Percentiles rank a stretch among this genome's conserved stretches.
Conservation (phyloP, 345 rosid genomes). For the Salix koriyanagi region DNA sequence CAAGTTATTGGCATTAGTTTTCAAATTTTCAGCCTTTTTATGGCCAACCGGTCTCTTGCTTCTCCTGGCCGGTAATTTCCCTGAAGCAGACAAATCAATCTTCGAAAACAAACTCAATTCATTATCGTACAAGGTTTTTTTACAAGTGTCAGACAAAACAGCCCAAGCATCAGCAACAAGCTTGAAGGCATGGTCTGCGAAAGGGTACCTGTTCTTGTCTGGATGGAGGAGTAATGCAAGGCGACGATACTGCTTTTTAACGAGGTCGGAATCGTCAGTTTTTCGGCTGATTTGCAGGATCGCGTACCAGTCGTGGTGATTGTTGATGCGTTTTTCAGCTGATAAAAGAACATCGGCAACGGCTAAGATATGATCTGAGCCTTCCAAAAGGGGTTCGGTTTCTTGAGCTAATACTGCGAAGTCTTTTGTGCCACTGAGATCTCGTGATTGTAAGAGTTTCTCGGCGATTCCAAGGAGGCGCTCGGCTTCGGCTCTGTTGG, state of each 20-base stretch:
- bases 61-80: conserved; percentile 46
- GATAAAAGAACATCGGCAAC: conserved; percentile 69
- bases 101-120: conserved; percentile 49
- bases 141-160: conserved; percentile 52
- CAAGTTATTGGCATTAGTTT: neutral
- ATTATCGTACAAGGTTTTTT: conserved; percentile 56
- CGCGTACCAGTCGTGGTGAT: conserved; percentile 73
- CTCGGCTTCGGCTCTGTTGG: conserved; percentile 59
- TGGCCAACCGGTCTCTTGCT: conserved; percentile 10
- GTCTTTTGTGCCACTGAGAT: conserved; percentile 64
- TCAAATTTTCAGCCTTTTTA: neutral
- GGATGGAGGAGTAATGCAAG: conserved; percentile 87
- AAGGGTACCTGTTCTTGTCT: conserved; percentile 70
- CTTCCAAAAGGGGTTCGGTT: conserved; percentile 76
- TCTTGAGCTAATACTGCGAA: conserved; percentile 82
- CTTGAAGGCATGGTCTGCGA: conserved; percentile 74
- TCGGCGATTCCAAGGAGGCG: conserved; percentile 84
- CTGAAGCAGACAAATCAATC: conserved; percentile 48
- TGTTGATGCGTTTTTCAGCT: conserved; percentile 55
- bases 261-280: conserved; percentile 51
- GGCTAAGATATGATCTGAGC: conserved; percentile 85
- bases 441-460: conserved; percentile 65
- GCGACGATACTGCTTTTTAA: conserved; percentile 77
- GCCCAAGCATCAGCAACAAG: conserved; percentile 85
- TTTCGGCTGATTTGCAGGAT: conserved; percentile 62